Conservation (phyloP, 2,329 filamentous ascomycete genomes). For the Alternaria panax region DNA sequence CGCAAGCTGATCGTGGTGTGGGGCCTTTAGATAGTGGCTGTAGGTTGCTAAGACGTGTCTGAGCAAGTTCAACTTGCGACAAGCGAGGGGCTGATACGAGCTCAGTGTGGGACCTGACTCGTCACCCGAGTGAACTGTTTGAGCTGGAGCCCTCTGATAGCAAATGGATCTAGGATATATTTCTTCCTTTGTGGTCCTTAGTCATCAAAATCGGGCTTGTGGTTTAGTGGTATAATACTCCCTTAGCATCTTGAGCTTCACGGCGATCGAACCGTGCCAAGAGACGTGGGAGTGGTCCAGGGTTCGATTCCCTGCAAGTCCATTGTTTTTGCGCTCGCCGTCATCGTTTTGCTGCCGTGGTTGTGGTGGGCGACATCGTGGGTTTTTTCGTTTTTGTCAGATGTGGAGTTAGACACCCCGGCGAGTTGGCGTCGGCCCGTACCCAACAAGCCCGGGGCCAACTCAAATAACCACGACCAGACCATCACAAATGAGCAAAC, state of each 20-base stretch:
- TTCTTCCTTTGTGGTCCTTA: too few relatives aligned
- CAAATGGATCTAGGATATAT: too few relatives aligned
- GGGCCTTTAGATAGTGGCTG: too few relatives aligned
- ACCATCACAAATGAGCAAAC: background rate
- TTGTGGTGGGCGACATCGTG: background rate
- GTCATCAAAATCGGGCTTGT: slow-evolving; percentile 20
- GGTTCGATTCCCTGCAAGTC: slow-evolving; percentile 1
- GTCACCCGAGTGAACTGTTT: too few relatives aligned
- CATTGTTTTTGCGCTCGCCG: background rate
- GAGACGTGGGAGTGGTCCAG: slow-evolving; percentile 28
- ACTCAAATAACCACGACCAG: background rate
- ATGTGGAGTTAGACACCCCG: background rate
- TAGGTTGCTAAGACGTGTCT: too few relatives aligned
- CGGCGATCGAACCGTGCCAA: too few relatives aligned
- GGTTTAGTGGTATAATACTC: slow-evolving; percentile 34
- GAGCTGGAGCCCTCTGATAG: too few relatives aligned
- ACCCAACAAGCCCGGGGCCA: background rate
- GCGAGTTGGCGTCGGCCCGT: background rate
- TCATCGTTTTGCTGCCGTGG: background rate
- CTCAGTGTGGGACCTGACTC: too few relatives aligned
- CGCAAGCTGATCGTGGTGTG: background rate
- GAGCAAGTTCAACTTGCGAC: too few relatives aligned
- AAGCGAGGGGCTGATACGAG: too few relatives aligned
- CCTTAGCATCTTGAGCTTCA: too few relatives aligned
- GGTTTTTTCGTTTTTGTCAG: background rate